Conservation (phyloP, 83 land plant species). For the Picea abies region DNA sequence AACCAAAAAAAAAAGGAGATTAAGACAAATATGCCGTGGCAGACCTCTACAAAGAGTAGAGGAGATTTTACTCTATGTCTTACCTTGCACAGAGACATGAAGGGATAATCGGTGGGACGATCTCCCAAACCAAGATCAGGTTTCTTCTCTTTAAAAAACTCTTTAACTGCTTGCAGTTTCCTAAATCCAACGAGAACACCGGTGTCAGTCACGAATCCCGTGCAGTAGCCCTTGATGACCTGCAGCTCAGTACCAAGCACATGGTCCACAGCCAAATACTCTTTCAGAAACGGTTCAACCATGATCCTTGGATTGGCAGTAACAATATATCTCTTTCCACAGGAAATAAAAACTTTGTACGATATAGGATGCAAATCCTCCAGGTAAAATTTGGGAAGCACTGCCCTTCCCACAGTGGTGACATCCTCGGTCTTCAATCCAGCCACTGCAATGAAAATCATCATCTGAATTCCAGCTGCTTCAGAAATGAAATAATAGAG, state of each 20-base stretch:
- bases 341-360: slow-evolving; percentile 35
- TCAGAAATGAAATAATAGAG: slow-evolving; percentile 25
- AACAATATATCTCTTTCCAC: slow-evolving; percentile 41
- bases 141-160: background rate
- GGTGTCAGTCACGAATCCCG: background rate
- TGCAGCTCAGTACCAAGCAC: slow-evolving; percentile 1
- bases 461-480: slow-evolving; percentile 30
- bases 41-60: too few species aligned
- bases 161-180: background rate
- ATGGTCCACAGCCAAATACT: slow-evolving; percentile 27
- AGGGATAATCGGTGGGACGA: slow-evolving; percentile 33
- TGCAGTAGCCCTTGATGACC: slow-evolving; percentile 1
- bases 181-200: background rate
- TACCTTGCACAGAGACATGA: slow-evolving; percentile 78
- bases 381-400: slow-evolving; percentile 81
- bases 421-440: slow-evolving; percentile 52
- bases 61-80: background rate
- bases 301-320: slow-evolving; percentile 70
- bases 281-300: slow-evolving; percentile 71
- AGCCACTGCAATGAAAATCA: slow-evolving; percentile 65
- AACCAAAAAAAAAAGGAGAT: too few species aligned
- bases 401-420: slow-evolving; percentile 55
- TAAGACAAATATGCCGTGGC: too few species aligned
- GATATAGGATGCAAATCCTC: slow-evolving; percentile 57
- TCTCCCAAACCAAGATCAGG: slow-evolving; percentile 69